These are phyloP conservation scores for Melampsora abietis-canadensis DNA, from an alignment of 1,284 basidiomycete genomes.

Conservation along the genomic window DNA sequence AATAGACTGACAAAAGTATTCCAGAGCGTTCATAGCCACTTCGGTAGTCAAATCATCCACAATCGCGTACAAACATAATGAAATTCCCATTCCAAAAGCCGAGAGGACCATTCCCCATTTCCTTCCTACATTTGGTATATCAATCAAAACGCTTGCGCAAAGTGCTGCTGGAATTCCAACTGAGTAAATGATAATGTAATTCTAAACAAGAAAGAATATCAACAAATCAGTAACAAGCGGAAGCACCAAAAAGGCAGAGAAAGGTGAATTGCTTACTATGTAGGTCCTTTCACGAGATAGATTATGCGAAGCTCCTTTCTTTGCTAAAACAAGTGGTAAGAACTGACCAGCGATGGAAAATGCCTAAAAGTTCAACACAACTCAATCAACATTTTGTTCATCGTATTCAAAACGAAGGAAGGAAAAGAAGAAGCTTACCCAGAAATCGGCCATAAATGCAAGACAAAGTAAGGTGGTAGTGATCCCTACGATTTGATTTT, in stretches of 20 bases:
- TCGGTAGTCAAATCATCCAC: not conserved
- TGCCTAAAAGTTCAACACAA: not conserved
- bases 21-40: conserved; percentile 4
- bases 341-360: conserved; percentile 7
- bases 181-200: conserved; percentile 16
- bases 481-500: not conserved
- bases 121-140: conserved; percentile 3
- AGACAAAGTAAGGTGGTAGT: not conserved
- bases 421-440: not conserved
- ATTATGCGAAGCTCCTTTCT: not conserved
- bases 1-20: conserved; percentile 9
- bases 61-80: conserved; percentile 4
- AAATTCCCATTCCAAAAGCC: not conserved
- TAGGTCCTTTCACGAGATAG: not conserved
- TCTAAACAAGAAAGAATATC: not conserved
- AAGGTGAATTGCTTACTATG: not conserved
- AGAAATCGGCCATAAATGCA: not conserved
- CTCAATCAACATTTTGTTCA: not conserved
- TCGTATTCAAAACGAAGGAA: not conserved
- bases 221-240: not conserved
- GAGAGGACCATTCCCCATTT: conserved; percentile 12
- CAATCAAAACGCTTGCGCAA: not conserved
- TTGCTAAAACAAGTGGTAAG: not conserved
- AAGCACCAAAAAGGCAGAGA: not conserved
- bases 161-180: conserved; percentile 2